Base-by-base conservation (phyloP, 2,329 filamentous ascomycete species). In the Ophiocordyceps camponoti-leonardi region DNA sequence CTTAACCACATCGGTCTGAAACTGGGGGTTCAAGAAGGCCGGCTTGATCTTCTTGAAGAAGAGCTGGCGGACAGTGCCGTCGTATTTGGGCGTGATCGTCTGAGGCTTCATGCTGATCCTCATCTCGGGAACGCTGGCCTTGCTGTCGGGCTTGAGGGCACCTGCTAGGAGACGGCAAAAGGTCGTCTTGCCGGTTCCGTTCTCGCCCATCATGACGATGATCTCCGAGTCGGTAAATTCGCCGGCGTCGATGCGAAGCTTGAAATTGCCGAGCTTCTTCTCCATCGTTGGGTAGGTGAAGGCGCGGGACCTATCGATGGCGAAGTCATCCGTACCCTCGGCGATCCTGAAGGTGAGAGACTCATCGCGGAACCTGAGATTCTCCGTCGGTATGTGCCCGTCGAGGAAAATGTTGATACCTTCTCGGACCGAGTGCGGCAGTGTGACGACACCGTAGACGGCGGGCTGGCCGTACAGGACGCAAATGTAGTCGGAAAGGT, bases 21-120 rank as follows among this genome's bases (percentile, higher is more conserved):
- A 98, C 66, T 98, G 92, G 28, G 92, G 92, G 55, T 81, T 92
- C 56, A 98, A 66, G 77, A 98, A 98, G 35, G 90, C 81, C 50
- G 87, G 81, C 75, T 94, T 94, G 68, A 98, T 98, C 72, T 92
- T 90, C 81, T 98, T 98, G 79, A 96, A 94, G 75, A 98, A 96
- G 44, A 98, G 76, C 66, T 95, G 87, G 51, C 92, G 86, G 48
- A 98, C 92, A 37, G 90, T 98, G 51, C 93, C 92, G 53, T 88
- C 82, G 61, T 94, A 98, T 67, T 95, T 98, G 60, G 92, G 92
- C 2, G 88, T 98, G 59, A 98, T 98, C 58, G 93, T 98, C 71
- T 98, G 92, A 19, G 93, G 93, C 75, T 98, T 98, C 87, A 96
- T 93, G 71, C 82, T 88, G 63, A 98, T 94, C 69, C 84, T 87